phyloP scores from a whole-genome alignment of 2,329 filamentous ascomycete species.

The Colletotrichum gigasporum region DNA sequence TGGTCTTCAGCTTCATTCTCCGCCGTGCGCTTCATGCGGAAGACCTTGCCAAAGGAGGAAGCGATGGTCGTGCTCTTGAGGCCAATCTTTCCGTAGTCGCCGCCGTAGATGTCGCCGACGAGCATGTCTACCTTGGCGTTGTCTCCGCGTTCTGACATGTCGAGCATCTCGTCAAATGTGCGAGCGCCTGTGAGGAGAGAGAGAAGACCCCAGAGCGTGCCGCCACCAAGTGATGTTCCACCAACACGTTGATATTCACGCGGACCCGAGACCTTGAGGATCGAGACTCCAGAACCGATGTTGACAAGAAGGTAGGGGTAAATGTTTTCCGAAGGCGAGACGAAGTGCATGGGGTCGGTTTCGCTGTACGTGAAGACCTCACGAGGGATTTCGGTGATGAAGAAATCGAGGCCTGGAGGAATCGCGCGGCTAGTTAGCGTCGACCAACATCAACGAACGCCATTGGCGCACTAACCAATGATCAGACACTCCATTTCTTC shows the following conservation, averaged over 20 bases:
- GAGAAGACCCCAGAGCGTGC: conserved; percentile 96
- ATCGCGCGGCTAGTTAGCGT: background rate
- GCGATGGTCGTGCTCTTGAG: conserved; percentile 96
- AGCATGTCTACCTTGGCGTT: conserved; percentile 95
- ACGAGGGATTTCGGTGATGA: conserved; percentile 96
- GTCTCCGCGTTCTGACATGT: conserved; percentile 89
- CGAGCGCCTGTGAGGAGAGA: conserved; percentile 91
- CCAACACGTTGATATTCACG: conserved; percentile 89
- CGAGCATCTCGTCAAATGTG: conserved; percentile 98
- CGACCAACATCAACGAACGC: background rate
- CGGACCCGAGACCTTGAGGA: conserved; percentile 95
- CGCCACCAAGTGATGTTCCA: conserved; percentile 92
- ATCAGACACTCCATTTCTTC: conserved; percentile 99
- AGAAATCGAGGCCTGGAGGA: conserved; percentile 86
- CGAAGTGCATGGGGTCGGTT: conserved; percentile 88
- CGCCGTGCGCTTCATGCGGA: conserved; percentile 88
- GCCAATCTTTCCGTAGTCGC: conserved; percentile 95
- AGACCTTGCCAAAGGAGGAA: conserved; percentile 96
- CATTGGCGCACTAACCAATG: conserved; percentile 70
- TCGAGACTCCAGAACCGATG: conserved; percentile 95
- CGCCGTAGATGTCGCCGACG: conserved; percentile 97
- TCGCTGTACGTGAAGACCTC: conserved; percentile 98
- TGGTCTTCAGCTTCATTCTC: conserved; percentile 82
- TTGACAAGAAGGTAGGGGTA: conserved; percentile 98
- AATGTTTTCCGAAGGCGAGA: conserved; percentile 78